phyloP scores from a whole-genome alignment of 78 protist genomes.

The Dictyostelium firmibasis region DNA sequence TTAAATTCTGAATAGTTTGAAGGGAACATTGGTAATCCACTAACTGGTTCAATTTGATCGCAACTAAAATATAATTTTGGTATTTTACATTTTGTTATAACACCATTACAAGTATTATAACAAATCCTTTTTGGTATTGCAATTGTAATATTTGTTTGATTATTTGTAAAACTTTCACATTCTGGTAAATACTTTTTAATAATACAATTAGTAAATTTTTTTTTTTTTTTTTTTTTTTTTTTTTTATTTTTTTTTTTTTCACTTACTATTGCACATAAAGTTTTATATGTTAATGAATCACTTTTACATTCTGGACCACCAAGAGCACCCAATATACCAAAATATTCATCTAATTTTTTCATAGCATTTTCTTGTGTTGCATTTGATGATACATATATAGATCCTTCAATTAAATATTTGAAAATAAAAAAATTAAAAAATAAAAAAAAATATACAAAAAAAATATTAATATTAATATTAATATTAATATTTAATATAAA shows the following conservation, averaged over 20 bases:
- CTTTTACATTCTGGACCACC: constrained; percentile 9
- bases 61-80: neutral
- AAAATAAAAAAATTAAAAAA: too few species aligned
- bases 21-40: neutral
- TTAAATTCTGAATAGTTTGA: neutral
- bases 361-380: neutral
- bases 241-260: neutral
- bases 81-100: neutral
- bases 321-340: neutral
- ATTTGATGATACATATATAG: constrained; percentile 23
- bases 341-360: neutral
- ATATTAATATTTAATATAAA: too few species aligned
- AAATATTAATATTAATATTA: too few species aligned
- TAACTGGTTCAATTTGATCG: neutral
- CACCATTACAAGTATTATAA: neutral
- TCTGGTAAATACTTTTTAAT: neutral
- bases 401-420: too few species aligned
- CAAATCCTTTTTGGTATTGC: neutral
- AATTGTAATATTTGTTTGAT: neutral
- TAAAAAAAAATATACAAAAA: too few species aligned
- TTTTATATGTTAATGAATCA: neutral
- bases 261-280: constrained; percentile 11
- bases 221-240: neutral
- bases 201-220: neutral
- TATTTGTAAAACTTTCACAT: neutral